Conservation (phyloP, 768 basidiomycete species). For the Leccinum incarnatum region DNA sequence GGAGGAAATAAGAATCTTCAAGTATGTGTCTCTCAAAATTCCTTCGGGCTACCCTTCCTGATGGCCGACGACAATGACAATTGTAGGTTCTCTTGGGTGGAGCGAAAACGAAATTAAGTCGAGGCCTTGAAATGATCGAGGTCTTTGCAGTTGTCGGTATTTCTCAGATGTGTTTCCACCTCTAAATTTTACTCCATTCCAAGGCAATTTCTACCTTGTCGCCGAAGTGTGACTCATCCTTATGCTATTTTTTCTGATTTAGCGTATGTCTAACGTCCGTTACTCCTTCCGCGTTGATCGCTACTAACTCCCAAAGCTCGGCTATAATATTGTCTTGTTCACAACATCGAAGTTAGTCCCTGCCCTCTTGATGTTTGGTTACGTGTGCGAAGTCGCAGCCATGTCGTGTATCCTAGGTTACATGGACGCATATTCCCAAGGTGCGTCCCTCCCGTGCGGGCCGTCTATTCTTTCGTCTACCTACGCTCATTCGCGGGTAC, state of each 20-base stretch:
- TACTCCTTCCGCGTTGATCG: neutral
- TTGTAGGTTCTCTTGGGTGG: conserved; percentile 9
- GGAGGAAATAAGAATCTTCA: neutral
- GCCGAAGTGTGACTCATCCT: conserved; percentile 2
- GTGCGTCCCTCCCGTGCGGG: neutral
- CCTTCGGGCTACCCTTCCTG: neutral
- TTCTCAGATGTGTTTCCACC: neutral
- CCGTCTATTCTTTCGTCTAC: neutral
- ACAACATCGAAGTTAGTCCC: conserved; percentile 5
- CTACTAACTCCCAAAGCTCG: neutral
- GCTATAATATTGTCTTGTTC: conserved; percentile 3
- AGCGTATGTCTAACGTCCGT: neutral
- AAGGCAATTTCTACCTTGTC: conserved; percentile 8
- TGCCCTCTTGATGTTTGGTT: conserved; percentile 7
- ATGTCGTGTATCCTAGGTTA: neutral
- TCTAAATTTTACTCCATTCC: neutral
- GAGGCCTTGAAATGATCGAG: neutral
- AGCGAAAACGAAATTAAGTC: neutral
- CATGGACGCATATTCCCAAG: neutral
- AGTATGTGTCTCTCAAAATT: conserved; percentile 3
- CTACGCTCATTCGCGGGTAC: neutral
- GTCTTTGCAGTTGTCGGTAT: conserved; percentile 6
- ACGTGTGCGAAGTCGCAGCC: conserved; percentile 10
- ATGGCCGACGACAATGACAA: conserved; percentile 4
- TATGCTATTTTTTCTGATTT: conserved; percentile 1